Evolutionary conservation across 83 land plant species (phyloP).

Genomic region (Diphasiastrum complanatum): DNA sequence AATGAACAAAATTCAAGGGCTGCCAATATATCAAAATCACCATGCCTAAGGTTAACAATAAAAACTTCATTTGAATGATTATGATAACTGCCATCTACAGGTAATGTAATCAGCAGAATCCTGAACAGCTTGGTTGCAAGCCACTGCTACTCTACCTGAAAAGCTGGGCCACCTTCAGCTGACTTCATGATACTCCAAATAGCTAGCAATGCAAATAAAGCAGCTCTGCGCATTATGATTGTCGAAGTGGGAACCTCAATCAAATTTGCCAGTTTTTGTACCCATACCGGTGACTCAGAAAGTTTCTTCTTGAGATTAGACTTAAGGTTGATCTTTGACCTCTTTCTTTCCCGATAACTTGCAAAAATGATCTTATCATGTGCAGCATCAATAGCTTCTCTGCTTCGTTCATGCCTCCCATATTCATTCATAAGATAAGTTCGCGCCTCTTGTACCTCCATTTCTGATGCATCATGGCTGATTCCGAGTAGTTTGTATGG

Average conservation of each 20-base stretch:
- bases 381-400: slow-evolving; percentile 7
- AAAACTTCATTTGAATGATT: too few species aligned
- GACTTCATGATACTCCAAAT: slow-evolving; percentile 4
- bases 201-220: neutral
- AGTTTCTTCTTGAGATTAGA: neutral
- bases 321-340: slow-evolving; percentile 4
- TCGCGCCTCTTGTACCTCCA: slow-evolving; percentile 1
- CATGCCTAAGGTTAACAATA: too few species aligned
- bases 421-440: neutral
- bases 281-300: slow-evolving; percentile 5
- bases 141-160: slow-evolving; percentile 8
- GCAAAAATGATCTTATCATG: slow-evolving; percentile 6
- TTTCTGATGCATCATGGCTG: neutral
- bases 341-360: neutral
- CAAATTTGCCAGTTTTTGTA: neutral
- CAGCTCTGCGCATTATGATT: neutral
- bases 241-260: slow-evolving; percentile 1
- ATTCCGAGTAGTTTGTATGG: neutral
- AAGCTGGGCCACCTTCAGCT: slow-evolving; percentile 8
- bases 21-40: too few species aligned
- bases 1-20: too few species aligned
- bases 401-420: slow-evolving; percentile 3
- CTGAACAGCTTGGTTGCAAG: too few species aligned
- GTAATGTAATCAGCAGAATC: too few species aligned
- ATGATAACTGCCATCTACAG: too few species aligned